phyloP scores from a whole-genome alignment of 768 basidiomycete genomes.

The Lactarius indigo region DNA sequence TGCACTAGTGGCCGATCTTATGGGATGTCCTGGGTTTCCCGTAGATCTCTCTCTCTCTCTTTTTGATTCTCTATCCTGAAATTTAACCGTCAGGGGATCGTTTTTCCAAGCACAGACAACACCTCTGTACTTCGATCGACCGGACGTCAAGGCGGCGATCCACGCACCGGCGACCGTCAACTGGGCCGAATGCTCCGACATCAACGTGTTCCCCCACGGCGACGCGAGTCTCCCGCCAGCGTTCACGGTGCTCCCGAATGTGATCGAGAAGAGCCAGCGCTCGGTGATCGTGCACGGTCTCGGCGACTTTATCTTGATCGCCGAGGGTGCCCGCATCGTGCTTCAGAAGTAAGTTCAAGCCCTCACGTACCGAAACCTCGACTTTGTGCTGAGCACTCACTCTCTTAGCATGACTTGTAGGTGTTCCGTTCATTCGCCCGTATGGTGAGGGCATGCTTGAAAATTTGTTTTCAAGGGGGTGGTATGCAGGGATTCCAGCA shows the following conservation, averaged over 20 bases:
- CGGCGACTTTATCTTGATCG: constrained; percentile 69
- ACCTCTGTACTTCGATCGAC: constrained; percentile 67
- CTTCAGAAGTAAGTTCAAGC: constrained; percentile 36
- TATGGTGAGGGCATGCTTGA: neutral
- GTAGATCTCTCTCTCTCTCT: constrained; percentile 35
- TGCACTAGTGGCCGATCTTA: constrained; percentile 49
- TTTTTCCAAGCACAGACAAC: constrained; percentile 49
- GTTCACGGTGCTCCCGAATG: constrained; percentile 63
- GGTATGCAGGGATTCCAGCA: constrained; percentile 72
- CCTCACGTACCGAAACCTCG: neutral
- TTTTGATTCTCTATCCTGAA: neutral
- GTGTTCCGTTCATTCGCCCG: too few species aligned
- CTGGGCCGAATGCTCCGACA: constrained; percentile 63
- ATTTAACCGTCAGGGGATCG: constrained; percentile 43
- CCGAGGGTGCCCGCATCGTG: constrained; percentile 50
- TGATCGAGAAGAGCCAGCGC: constrained; percentile 71
- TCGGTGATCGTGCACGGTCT: constrained; percentile 70
- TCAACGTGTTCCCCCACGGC: constrained; percentile 57
- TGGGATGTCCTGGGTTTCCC: constrained; percentile 84
- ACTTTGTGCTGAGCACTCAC: neutral
- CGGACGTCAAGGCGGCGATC: constrained; percentile 65
- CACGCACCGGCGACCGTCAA: constrained; percentile 60
- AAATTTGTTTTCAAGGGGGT: constrained; percentile 46
- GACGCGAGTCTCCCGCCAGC: constrained; percentile 61
- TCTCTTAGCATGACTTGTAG: constrained; percentile 23